Percentiles rank a stretch among this genome's conserved stretches.
Evolutionary conservation across 179 eudicot genomes (phyloP).

Genomic region (Beta corolliflora): DNA sequence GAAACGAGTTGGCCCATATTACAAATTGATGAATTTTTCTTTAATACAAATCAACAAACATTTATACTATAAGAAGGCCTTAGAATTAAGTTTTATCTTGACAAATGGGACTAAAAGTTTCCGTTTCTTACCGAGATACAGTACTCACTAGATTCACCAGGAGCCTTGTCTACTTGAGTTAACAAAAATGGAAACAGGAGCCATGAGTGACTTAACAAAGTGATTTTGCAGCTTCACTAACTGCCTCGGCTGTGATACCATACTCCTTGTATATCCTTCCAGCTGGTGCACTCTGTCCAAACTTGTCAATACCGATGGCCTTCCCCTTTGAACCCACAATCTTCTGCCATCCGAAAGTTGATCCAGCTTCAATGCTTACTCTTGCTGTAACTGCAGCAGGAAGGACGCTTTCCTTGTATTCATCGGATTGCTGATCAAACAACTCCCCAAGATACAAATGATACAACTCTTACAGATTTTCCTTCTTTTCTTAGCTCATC

Average conservation of each 20-base stretch:
- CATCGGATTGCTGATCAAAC: constrained; percentile 47
- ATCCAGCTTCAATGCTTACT: constrained; percentile 60
- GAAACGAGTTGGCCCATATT: constrained; percentile 19
- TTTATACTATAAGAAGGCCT: constrained; percentile 21
- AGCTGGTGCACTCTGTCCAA: constrained; percentile 62
- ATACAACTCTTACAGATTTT: constrained; percentile 53
- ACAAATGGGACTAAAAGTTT: constrained; percentile 5
- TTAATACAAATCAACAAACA: constrained; percentile 18
- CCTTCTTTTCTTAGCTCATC: constrained; percentile 59
- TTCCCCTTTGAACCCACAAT: constrained; percentile 50
- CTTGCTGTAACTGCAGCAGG: constrained; percentile 51
- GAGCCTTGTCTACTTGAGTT: constrained; percentile 15
- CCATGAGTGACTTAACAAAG: constrained; percentile 16
- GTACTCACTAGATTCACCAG: constrained; percentile 1
- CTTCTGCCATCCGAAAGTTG: constrained; percentile 59
- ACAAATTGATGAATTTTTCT: constrained; percentile 3
- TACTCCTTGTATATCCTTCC: constrained; percentile 55
- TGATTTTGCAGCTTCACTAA: constrained; percentile 48
- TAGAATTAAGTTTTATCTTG: neutral
- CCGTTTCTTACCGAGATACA: constrained; percentile 3
- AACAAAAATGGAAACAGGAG: constrained; percentile 25
- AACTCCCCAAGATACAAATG: constrained; percentile 60
- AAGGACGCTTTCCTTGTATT: constrained; percentile 57
- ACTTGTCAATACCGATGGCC: constrained; percentile 51
- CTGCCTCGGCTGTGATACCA: constrained; percentile 59